Base-by-base conservation (phyloP, 2,329 filamentous ascomycete genomes). In the Diaporthe eres region DNA sequence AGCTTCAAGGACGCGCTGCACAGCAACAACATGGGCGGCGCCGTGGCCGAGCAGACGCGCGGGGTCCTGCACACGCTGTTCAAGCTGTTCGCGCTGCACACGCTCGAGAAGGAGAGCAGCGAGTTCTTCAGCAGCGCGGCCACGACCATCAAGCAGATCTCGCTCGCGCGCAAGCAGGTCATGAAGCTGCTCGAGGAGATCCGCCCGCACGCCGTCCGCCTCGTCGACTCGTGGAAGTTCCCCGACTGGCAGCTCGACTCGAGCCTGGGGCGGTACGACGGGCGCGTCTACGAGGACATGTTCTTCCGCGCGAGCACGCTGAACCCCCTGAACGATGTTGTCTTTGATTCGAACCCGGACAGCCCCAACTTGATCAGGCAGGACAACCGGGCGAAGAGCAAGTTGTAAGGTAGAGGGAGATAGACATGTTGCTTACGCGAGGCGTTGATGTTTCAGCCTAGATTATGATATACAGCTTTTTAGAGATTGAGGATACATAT, bases 191-290 rank as follows among this genome's bases (percentile, higher is more conserved):
- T 95, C 6, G 90, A 92, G 75, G 92, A 94, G 77, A 91, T 95
- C 76, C 87, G 94, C 8, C 94, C 94, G 4, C 94, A 95, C 81
- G 93, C 94, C 0, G 88, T 95, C 19, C 84, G 90, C 15, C 85
- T 95, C 15, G 93, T 95, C 0, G 94, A 95, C 80, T 87, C 92
- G 0, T 95, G 94, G 94, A 90, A 90, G 76, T 94, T 95, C 84
- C 91, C 93, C 1, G 94, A 95, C 81, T 95, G 92, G 92, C 92
- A 94, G 79, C 88, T 95, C 2, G 93, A 95, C 81, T 92, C 90
- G 79, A 91, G 90, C 75, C 83, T 95, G 53, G 94, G 94, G 1
- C 87, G 93, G 2, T 90, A 89, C 58, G 94, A 95, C 77, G 94
- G 94, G 28, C 92, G 93, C 80, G 94, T 95, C 1, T 95, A 95